phyloP scores from a whole-genome alignment of 495 filamentous ascomycete genomes.

The Annulohypoxylon stygium region DNA sequence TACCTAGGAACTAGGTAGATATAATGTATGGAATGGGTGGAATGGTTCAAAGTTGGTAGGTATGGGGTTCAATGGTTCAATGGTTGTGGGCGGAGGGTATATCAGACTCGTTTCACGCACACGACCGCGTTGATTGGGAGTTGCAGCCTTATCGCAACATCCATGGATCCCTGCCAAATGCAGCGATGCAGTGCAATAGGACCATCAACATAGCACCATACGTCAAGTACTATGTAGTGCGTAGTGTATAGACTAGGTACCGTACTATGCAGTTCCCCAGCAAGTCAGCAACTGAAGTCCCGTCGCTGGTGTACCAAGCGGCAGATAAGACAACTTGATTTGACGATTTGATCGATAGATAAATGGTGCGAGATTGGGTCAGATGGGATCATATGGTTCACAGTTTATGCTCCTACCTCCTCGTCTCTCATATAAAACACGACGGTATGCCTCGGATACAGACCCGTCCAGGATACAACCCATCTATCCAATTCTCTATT shows the following conservation, averaged over 20 bases:
- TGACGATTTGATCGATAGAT: slow-evolving; percentile 43
- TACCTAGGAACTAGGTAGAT: slow-evolving; percentile 9
- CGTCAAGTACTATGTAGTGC: not conserved
- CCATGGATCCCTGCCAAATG: slow-evolving; percentile 47
- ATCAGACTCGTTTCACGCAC: slow-evolving; percentile 46
- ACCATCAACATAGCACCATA: not conserved
- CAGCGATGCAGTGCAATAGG: slow-evolving; percentile 16
- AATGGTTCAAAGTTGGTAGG: not conserved
- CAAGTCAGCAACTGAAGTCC: slow-evolving; percentile 18
- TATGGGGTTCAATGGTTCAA: slow-evolving; percentile 1
- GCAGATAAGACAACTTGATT: slow-evolving; percentile 53
- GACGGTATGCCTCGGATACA: slow-evolving; percentile 22
- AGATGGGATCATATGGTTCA: slow-evolving; percentile 42
- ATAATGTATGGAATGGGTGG: slow-evolving; percentile 29
- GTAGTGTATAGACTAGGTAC: not conserved
- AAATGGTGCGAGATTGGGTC: slow-evolving; percentile 48
- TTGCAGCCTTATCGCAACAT: slow-evolving; percentile 57
- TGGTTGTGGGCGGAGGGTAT: slow-evolving; percentile 38
- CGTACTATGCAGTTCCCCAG: slow-evolving; percentile 30
- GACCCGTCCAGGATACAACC: not conserved
- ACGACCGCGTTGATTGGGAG: slow-evolving; percentile 41
- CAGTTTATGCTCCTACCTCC: slow-evolving; percentile 18
- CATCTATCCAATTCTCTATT: slow-evolving; percentile 15
- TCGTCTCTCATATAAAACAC: slow-evolving; percentile 31
- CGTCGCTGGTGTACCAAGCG: slow-evolving; percentile 35